Base-by-base conservation (phyloP, 2,329 filamentous ascomycete genomes). In the Thyridium curvatum region DNA sequence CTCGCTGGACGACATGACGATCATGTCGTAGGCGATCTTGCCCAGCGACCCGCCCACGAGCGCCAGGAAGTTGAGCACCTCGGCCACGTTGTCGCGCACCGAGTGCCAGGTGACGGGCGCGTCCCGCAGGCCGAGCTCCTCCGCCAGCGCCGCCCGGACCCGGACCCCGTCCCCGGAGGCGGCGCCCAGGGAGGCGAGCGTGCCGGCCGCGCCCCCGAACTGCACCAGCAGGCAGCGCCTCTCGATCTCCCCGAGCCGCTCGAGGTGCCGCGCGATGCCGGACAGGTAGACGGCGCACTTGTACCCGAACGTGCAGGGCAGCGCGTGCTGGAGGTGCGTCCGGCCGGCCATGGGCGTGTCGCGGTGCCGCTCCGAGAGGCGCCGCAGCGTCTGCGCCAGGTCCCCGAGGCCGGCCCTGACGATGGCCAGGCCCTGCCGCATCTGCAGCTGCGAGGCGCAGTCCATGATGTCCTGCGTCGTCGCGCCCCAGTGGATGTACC, bases 401-500 rank as follows among this genome's bases (percentile, higher is more conserved):
- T 62, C 61, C 3, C 54, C 43, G 3, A 77, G 54, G 4, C 68
- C 59, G 4, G 55, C 49, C 42, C 72, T 62, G 4, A 77, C 61
- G 13, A 77, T 62, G 1, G 55, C 52, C 12, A 78, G 53, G 0
- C 72, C 72, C 12, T 62, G 46, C 32, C 71, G 68, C 52, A 76
- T 73, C 46, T 77, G 74, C 8, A 78, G 48, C 2, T 74, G 57
- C 12, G 64, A 68, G 0, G 72, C 74, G 0, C 68, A 56, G 44
- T 77, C 74, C 72, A 76, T 77, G 41, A 77, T 76, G 46, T 78
- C 73, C 45, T 78, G 74, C 0, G 74, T 78, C 0, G 74, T 77
- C 2, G 73, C 72, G 8, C 74, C 74, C 72, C 73, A 77, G 49
- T 77, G 73, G 10, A 77, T 65, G 46, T 73, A 77, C 42, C 64